These are phyloP conservation scores for Tuber borchii DNA, from an alignment of 495 filamentous ascomycete genomes.

Conservation along the genomic window DNA sequence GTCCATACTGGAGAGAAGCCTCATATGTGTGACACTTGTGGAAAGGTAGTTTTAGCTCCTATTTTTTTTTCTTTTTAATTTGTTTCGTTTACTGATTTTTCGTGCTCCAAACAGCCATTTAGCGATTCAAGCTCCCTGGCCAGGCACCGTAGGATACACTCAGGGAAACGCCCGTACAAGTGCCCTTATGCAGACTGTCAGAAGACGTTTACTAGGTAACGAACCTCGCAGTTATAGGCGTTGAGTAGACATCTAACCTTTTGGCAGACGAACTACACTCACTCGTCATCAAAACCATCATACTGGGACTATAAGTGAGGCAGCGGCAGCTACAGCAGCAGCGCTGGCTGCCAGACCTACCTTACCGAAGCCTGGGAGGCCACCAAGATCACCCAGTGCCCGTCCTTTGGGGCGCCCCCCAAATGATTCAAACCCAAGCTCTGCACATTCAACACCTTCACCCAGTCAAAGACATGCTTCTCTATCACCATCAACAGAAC, in stretches of 20 bases:
- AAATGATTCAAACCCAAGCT: slow-evolving; percentile 68
- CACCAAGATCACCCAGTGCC: slow-evolving; percentile 62
- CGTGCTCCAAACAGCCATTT: slow-evolving; percentile 63
- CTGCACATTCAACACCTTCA: slow-evolving; percentile 80
- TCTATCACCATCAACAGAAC: slow-evolving; percentile 69
- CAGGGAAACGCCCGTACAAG: slow-evolving; percentile 92
- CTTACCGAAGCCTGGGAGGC: slow-evolving; percentile 51
- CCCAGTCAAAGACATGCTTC: slow-evolving; percentile 69
- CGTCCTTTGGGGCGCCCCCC: slow-evolving; percentile 45
- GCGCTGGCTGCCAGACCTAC: slow-evolving; percentile 59
- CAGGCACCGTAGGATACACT: slow-evolving; percentile 89
- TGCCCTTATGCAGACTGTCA: slow-evolving; percentile 96
- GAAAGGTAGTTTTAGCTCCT: slow-evolving; percentile 61
- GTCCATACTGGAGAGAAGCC: slow-evolving; percentile 98
- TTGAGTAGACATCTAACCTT: slow-evolving; percentile 18
- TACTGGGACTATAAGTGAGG: slow-evolving; percentile 90
- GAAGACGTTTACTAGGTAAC: slow-evolving; percentile 77
- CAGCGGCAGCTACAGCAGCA: slow-evolving; percentile 79
- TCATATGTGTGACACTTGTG: slow-evolving; percentile 93
- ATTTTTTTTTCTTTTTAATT: not conserved
- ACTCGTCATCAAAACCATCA: slow-evolving; percentile 96
- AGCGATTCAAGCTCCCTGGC: slow-evolving; percentile 95
- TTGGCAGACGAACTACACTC: slow-evolving; percentile 70
- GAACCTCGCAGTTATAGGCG: not conserved
- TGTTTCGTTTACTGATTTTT: slow-evolving; percentile 34